Conservation (phyloP, 441 rosid species). For the Capsella rubella region DNA sequence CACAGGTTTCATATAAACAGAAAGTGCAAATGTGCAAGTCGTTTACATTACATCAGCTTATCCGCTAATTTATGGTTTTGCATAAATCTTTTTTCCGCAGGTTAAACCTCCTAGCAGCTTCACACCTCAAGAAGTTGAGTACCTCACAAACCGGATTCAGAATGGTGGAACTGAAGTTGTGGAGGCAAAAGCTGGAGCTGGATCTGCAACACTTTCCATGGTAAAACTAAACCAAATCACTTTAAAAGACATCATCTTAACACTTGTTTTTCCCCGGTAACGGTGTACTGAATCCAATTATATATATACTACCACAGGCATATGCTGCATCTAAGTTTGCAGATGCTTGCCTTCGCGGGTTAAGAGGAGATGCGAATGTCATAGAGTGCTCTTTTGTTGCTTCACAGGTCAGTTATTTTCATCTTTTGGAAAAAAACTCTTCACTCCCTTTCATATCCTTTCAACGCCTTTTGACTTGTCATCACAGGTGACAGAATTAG, state of each 20-base stretch:
- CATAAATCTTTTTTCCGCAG: slow-evolving; percentile 32
- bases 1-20: slow-evolving; percentile 52
- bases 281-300: background rate
- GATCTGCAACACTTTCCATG: slow-evolving; percentile 97
- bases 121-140: slow-evolving; percentile 71
- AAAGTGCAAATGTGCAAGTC: background rate
- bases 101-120: slow-evolving; percentile 76
- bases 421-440: background rate
- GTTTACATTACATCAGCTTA: background rate
- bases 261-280: background rate
- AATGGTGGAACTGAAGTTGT: slow-evolving; percentile 97
- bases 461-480: background rate
- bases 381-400: slow-evolving; percentile 67
- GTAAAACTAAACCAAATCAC: slow-evolving; percentile 44
- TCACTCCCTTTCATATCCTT: background rate
- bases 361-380: slow-evolving; percentile 72
- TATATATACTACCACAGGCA: slow-evolving; percentile 52
- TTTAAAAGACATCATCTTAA: slow-evolving; percentile 1
- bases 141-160: slow-evolving; percentile 82
- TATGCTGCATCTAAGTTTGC: slow-evolving; percentile 95
- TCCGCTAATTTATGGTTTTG: slow-evolving; percentile 18
- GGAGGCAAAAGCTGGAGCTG: slow-evolving; percentile 92
- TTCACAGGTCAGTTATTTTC: slow-evolving; percentile 57
- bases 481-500: slow-evolving; percentile 68
- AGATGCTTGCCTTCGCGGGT: slow-evolving; percentile 80